These are phyloP conservation scores for Hyphodiscus sp. DNA, from an alignment of 2,329 filamentous ascomycete species.

Conservation along the genomic window DNA sequence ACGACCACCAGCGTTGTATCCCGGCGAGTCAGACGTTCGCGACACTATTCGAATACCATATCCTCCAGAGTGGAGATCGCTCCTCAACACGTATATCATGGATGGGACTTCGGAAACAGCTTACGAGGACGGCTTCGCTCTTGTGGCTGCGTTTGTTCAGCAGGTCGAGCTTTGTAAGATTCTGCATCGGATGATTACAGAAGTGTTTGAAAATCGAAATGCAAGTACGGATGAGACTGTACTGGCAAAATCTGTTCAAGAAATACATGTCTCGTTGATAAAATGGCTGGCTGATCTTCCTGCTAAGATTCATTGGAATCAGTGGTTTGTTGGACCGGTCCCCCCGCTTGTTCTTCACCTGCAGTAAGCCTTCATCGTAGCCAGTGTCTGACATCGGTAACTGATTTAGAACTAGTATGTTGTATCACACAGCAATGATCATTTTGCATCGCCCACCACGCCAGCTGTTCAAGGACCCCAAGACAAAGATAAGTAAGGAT, in stretches of 20 bases:
- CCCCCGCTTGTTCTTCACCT: conserved; percentile 41
- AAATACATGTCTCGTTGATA: conserved; percentile 41
- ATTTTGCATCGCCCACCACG: conserved; percentile 44
- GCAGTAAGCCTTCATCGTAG: conserved; percentile 27
- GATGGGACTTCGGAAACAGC: conserved; percentile 38
- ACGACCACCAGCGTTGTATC: conserved; percentile 42
- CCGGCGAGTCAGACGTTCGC: conserved; percentile 42
- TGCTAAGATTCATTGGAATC: conserved; percentile 43
- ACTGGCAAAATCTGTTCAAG: conserved; percentile 36
- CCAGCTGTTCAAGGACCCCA: conserved; percentile 36
- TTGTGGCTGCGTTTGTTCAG: conserved; percentile 41
- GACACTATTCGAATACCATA: conserved; percentile 44
- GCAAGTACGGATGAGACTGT: conserved; percentile 36
- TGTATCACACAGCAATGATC: conserved; percentile 46
- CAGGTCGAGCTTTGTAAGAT: conserved; percentile 44
- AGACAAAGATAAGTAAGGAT: conserved; percentile 36
- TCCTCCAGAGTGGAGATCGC: conserved; percentile 40
- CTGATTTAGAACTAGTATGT: conserved; percentile 28
- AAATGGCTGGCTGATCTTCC: conserved; percentile 42
- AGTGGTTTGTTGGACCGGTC: conserved; percentile 42
- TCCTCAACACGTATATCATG: conserved; percentile 42
- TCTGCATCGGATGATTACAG: conserved; percentile 42
- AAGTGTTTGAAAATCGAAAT: conserved; percentile 43
- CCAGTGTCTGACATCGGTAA: not conserved
- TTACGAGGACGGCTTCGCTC: conserved; percentile 39